Percentiles rank a stretch among this genome's conserved stretches.
These are phyloP conservation scores for Biscogniauxia sp. DNA, from an alignment of 2,329 filamentous ascomycete species.

Conservation along the genomic window DNA sequence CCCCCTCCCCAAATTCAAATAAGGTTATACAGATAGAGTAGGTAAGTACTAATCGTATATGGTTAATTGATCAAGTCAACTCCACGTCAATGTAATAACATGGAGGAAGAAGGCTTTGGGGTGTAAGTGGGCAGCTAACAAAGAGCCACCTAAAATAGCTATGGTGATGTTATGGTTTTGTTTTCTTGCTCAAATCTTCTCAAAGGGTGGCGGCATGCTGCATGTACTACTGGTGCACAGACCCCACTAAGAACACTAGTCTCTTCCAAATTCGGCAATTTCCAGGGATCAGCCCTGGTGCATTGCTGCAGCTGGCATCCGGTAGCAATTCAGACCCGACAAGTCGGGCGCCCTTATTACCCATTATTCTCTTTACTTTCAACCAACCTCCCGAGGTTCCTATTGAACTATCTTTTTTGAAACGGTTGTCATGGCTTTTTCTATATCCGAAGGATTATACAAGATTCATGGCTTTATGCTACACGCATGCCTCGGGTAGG, in stretches of 20 bases:
- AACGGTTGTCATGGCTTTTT: no score
- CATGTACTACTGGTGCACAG: not conserved
- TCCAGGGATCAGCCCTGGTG: not conserved
- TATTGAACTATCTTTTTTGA: no score
- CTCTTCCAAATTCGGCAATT: not conserved
- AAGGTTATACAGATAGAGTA: no score
- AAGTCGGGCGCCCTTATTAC: not conserved
- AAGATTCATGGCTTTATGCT: not conserved
- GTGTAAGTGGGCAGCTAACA: conserved; percentile 1
- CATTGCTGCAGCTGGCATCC: not conserved
- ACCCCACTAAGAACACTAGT: not conserved
- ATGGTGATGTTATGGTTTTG: conserved; percentile 3
- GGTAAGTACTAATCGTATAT: no score
- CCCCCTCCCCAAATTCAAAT: no score
- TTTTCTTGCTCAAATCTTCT: conserved; percentile 24
- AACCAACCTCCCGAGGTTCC: no score
- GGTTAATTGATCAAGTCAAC: no score
- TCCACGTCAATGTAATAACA: no score
- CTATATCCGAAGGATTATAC: not conserved
- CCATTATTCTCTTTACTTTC: not conserved
- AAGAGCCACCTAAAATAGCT: conserved; percentile 8
- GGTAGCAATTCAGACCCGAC: not conserved
- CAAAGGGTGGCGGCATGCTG: conserved; percentile 1
- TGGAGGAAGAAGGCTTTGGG: no score
- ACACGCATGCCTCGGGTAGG: no score